Percentiles rank a stretch among this genome's conserved stretches.
Conservation (phyloP, 202 grass and related monocot genomes). For the Carex sylvatica region DNA sequence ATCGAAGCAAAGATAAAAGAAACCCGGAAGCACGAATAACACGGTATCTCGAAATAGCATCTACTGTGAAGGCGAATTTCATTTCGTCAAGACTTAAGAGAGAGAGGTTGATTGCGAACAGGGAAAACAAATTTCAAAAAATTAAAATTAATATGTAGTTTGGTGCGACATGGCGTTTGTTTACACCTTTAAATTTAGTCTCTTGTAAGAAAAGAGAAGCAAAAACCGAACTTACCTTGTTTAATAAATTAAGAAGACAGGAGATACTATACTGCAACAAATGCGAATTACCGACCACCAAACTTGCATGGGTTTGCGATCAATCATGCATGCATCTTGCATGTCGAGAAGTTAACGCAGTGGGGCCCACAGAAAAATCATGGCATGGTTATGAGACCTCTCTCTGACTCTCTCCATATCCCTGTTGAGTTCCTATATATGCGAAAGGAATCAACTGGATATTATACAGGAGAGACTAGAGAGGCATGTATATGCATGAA, state of each 20-base stretch:
- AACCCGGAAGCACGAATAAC: background rate
- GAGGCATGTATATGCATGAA: background rate
- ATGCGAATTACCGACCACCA: background rate
- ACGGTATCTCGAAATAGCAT: background rate
- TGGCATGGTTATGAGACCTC: background rate
- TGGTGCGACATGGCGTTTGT: background rate
- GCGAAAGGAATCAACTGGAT: no score
- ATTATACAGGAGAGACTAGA: background rate
- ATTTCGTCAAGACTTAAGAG: background rate
- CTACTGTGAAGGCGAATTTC: background rate
- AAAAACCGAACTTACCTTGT: background rate
- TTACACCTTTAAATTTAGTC: background rate
- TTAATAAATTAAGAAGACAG: background rate
- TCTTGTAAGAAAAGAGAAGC: background rate
- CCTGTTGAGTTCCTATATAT: no score
- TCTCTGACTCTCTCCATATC: no score
- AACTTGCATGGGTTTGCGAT: background rate
- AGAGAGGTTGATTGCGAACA: background rate
- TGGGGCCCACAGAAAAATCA: slow-evolving; percentile 5
- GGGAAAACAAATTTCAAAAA: background rate
- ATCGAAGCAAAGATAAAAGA: background rate
- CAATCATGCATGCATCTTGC: background rate
- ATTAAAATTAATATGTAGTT: slow-evolving; percentile 3
- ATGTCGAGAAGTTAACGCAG: background rate
- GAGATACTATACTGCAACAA: background rate